Evolutionary conservation across 2,329 filamentous ascomycete genomes (phyloP), one percentile per base, ranked within the genome.

Genomic region (Tympanopsis confertula): DNA sequence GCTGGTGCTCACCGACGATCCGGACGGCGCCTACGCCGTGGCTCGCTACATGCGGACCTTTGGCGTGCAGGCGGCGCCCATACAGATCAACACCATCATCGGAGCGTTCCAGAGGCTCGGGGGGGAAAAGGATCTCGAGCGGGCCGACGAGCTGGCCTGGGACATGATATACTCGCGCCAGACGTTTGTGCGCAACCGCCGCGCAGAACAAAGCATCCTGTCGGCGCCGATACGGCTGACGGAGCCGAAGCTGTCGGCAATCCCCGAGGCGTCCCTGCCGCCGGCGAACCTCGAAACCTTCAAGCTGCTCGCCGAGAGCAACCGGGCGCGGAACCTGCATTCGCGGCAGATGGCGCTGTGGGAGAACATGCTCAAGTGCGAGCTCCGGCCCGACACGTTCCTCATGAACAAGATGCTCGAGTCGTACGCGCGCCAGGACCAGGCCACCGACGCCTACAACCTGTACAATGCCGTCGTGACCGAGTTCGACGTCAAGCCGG

Each of bases 81-180:
- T 82, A 37, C 84, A 93, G 45, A 66, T 91, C 39, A 94, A 94
- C 50, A 83, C 85, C 5, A 66, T 94, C 15, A 74, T 94, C 38
- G 83, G 79, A 5, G 84, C 82, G 2, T 87, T 83, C 71, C 65
- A 91, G 37, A 73, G 86, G 35, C 69, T 74, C 4, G 73, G 73
- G 17, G 71, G 62, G 5, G 61, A 63, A 2, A 59, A 61, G 17
- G 62, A 77, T 38, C 58, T 73, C 38, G 60, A 70, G 36, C 72
- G 71, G 48, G 85, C 82, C 2, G 82, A 87, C 47, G 57, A 65
- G 26, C 63, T 86, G 38, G 84, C 73, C 3, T 87, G 82, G 82
- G 65, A 71, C 39, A 89, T 91, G 85, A 78, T 91, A 42, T 67
- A 76, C 37, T 62, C 74, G 20, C 74, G 83, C 20, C 64, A 86